Conservation (phyloP, 2,329 filamentous ascomycete species). For the Aspergillus puulaauensis region DNA sequence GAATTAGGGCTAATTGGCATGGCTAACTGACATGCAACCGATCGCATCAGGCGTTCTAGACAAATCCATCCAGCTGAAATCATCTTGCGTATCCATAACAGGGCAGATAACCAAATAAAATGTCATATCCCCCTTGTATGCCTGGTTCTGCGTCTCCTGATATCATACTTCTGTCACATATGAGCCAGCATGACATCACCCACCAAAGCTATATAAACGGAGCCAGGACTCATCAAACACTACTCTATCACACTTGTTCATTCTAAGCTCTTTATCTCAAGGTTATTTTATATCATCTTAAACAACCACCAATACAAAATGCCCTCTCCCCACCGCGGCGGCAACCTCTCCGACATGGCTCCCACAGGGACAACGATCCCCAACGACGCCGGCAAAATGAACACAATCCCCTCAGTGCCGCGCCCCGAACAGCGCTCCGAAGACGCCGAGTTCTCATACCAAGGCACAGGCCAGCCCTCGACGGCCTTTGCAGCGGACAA, state of each 20-base stretch:
- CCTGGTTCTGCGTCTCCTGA: not conserved
- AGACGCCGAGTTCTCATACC: constrained; percentile 32
- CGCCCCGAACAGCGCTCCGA: constrained; percentile 47
- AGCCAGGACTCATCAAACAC: not conserved
- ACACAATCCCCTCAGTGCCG: constrained; percentile 49
- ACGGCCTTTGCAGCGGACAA: constrained; percentile 50
- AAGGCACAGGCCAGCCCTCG: constrained; percentile 35
- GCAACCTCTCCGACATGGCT: constrained; percentile 42
- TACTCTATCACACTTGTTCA: too few species aligned
- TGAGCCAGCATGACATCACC: not conserved
- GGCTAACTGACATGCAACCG: too few species aligned
- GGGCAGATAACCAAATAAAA: too few species aligned
- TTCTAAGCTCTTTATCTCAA: too few species aligned
- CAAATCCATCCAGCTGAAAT: not conserved
- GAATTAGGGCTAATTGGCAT: not conserved
- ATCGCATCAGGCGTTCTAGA: not conserved
- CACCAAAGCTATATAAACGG: not conserved
- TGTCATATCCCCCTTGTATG: too few species aligned
- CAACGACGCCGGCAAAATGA: constrained; percentile 46
- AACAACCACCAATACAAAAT: not conserved
- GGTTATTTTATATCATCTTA: too few species aligned
- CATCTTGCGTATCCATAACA: not conserved
- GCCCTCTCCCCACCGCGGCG: constrained; percentile 32
- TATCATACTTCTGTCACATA: not conserved
- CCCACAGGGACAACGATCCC: constrained; percentile 42